Evolutionary conservation across 2,329 filamentous ascomycete genomes (phyloP).

Genomic region (Nothophaeocryptopus gaeumannii): DNA sequence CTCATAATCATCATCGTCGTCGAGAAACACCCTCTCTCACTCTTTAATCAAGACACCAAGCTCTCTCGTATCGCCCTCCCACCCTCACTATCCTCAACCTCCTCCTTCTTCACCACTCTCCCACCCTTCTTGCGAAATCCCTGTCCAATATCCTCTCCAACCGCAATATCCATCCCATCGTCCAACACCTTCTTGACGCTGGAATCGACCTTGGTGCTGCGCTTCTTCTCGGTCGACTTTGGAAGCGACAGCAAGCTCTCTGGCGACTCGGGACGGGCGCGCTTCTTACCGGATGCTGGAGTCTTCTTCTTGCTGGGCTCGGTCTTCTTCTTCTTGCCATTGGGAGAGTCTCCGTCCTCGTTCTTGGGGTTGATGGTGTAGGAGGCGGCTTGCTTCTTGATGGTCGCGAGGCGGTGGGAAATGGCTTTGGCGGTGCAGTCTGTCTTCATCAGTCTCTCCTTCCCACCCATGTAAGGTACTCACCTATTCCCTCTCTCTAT

Average conservation of each 20-base stretch:
- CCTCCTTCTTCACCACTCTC: neutral
- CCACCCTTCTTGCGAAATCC: constrained; percentile 10
- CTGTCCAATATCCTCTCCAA: constrained; percentile 29
- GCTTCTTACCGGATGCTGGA: neutral
- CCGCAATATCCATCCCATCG: constrained; percentile 22
- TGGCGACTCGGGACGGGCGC: constrained; percentile 1
- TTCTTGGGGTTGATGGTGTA: neutral
- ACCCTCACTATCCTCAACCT: constrained; percentile 2
- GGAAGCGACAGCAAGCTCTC: neutral
- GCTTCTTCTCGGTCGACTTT: constrained; percentile 4
- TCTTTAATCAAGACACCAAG: neutral
- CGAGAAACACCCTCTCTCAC: too few relatives aligned
- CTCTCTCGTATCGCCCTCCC: neutral
- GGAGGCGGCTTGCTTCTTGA: constrained; percentile 13
- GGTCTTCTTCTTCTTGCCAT: neutral
- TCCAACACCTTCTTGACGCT: constrained; percentile 11
- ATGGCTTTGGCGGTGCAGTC: constrained; percentile 35
- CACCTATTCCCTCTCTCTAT: too few relatives aligned
- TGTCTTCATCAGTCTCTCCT: constrained; percentile 1
- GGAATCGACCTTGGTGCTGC: constrained; percentile 4
- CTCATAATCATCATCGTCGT: too few relatives aligned
- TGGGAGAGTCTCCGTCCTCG: neutral
- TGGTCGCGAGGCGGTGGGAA: constrained; percentile 30
- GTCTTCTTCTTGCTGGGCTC: neutral
- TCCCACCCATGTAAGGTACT: neutral